Evolutionary conservation across 352 stramenopile genomes (phyloP).

Genomic region (Globisporangium lucens): DNA sequence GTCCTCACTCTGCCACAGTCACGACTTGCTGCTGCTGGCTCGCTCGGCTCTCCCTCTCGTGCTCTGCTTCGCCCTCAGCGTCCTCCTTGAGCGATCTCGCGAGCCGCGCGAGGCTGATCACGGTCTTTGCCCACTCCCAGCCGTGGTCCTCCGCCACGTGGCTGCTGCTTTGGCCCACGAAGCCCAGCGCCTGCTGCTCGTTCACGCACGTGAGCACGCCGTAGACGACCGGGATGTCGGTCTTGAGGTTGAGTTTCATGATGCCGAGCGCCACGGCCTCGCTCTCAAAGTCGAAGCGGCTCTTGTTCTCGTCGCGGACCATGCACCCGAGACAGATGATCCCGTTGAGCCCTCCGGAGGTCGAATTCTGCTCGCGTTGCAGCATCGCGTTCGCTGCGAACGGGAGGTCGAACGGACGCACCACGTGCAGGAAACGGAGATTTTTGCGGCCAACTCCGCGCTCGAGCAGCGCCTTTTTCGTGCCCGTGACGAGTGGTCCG

Average conservation of each 20-base stretch:
- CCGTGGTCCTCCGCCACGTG: conserved; percentile 22
- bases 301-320: conserved; percentile 92
- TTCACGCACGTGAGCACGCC: conserved; percentile 92
- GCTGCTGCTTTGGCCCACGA: conserved; percentile 16
- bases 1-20: neutral
- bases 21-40: neutral
- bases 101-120: conserved; percentile 17
- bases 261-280: conserved; percentile 91
- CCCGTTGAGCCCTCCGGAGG: conserved; percentile 83
- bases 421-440: conserved; percentile 66
- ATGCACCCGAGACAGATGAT: conserved; percentile 95
- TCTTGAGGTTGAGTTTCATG: conserved; percentile 95
- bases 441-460: conserved; percentile 44
- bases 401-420: conserved; percentile 94
- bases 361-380: conserved; percentile 35
- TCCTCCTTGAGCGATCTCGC: conserved; percentile 2
- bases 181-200: conserved; percentile 86
- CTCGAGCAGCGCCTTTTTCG: conserved; percentile 47
- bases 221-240: conserved; percentile 70
- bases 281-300: conserved; percentile 96
- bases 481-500: conserved; percentile 38
- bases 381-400: conserved; percentile 84
- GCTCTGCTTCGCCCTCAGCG: neutral
- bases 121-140: conserved; percentile 25
- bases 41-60: neutral